Base-by-base conservation (phyloP, 2,329 filamentous ascomycete species). In the Harringtonia lauricola region DNA sequence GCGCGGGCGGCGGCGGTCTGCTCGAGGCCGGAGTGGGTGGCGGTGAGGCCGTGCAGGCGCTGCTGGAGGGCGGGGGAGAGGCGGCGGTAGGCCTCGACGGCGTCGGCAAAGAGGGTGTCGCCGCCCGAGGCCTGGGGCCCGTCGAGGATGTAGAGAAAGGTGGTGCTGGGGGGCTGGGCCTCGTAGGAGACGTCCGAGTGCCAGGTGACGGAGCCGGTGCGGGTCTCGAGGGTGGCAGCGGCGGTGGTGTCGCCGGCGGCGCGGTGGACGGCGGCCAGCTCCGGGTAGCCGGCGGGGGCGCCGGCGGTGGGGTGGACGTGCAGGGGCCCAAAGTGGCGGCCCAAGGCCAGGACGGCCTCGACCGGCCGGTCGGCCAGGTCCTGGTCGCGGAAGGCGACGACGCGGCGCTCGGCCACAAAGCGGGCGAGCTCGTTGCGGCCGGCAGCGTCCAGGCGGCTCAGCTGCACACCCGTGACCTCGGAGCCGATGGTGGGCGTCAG, bases 111-210 rank as follows among this genome's bases (percentile, higher is more conserved):
- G 4, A 94, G 66, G 0, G 88, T 94, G 57, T 94, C 87, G 39
- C 88, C 88, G 28, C 88, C 88, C 1, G 78, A 80, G 31, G 75
- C 70, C n/a, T n/a, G n/a, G 1, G 88, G 87, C 34, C 76, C 81
- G 56, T 94, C 87, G 18, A 95, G 73, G 41, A 87, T 71, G 58
- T 94, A 94, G 29, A 95, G 64, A 64, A 95, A 94, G 0, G 89
- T 94, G 0, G 87, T 94, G 21, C 87, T 86, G 0, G 88, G 88
- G 2, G 88, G 87, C 63, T 95, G 88, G 51, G 76, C 67, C 66
- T 95, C 88, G 58, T 94, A 95, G 0, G 83, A 85, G 2, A 94
- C 81, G 53, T 95, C 88, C 0, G 81, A 84, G 64, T 95, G 88
- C 87, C 87, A 94, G 8, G 85, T 85, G 2, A 92, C 79, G 1